phyloP scores from a whole-genome alignment of 352 stramenopile genomes.

The Globisporangium carolinianum region DNA sequence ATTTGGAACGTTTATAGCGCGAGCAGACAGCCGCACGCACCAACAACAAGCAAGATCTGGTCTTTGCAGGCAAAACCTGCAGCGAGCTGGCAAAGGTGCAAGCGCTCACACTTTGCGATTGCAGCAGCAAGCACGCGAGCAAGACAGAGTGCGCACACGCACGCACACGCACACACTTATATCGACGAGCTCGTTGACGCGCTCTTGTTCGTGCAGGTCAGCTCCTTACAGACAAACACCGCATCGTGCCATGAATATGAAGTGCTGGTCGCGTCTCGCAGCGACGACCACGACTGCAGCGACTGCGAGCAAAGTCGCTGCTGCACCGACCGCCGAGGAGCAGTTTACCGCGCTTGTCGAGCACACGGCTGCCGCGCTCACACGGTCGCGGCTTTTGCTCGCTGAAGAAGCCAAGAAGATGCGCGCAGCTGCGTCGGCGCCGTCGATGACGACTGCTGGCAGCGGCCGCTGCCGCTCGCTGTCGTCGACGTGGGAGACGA shows the following conservation, averaged over 20 bases:
- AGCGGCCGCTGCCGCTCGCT: slow-evolving; percentile 40
- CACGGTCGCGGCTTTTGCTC: slow-evolving; percentile 7
- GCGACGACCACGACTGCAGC: not conserved
- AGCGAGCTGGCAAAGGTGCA: not conserved
- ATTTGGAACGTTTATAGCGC: too few relatives aligned
- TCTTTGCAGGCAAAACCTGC: not conserved
- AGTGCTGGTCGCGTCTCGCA: slow-evolving; percentile 6
- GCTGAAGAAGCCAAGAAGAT: slow-evolving; percentile 15
- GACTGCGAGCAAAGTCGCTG: not conserved
- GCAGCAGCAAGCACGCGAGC: not conserved
- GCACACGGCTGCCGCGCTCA: slow-evolving; percentile 8
- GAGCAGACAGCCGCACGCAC: too few relatives aligned
- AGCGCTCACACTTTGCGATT: slow-evolving; percentile 4
- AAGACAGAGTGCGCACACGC: slow-evolving; percentile 3
- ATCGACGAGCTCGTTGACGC: too few relatives aligned
- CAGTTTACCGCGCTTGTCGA: slow-evolving; percentile 12
- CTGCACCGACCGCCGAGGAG: slow-evolving; percentile 5
- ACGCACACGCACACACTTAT: not conserved
- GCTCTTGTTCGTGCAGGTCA: slow-evolving; percentile 1
- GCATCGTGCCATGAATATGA: slow-evolving; percentile 9
- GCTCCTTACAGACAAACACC: not conserved
- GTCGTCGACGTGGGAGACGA: slow-evolving; percentile 59
- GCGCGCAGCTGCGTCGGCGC: slow-evolving; percentile 8
- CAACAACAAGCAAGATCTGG: not conserved
- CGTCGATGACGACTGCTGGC: slow-evolving; percentile 2